Base-by-base conservation (phyloP, 2,329 filamentous ascomycete species). In the Pseudocercospora fijiensis region DNA sequence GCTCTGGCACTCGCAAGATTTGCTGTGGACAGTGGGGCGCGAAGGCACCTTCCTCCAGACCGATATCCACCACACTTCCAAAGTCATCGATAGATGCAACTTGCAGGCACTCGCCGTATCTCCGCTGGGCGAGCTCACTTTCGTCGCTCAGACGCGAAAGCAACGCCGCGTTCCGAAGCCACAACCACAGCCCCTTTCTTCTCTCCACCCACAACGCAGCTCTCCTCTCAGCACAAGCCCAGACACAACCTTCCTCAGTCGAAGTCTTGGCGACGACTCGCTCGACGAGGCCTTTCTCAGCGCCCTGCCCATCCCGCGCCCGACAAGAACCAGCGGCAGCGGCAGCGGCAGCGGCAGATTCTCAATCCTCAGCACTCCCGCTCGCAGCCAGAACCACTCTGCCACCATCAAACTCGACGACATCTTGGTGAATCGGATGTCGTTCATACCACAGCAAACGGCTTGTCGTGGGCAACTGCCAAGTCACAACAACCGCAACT, bases 11-110 rank as follows among this genome's bases (percentile, higher is more conserved):
- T 86, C 85, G 57, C 84, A 86, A 74, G 85, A 88, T 72, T 77
- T 86, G 6, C 77, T 89, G 41, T 89, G 86, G 86, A 87, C 85
- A 11, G 86, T 87, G 47, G 85, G 85, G 6, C 80, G 83, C 53
- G 82, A 85, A 64, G 86, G 86, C 13, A 79, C 82, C 9, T 88
- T 89, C 67, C 82, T 85, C 18, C 86, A 89, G 72, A 85, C 83
- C 30, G 86, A 89, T 69, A 79, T 88, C 33, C 83, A 86, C 63
- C 85, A 84, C 76, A 80, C 83, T 6, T 79, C 84, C 8, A 85
- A 86, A 67, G 79, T 84, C n/a, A 79, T 86, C 55, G 84, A 86
- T 69, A 80, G 83, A 64, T 80, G 84, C 41, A 83, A 82, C 60
- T 76, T 85, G 70, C 85, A 85, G 70, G 80, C 85, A 1, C 78